Base-by-base conservation (phyloP, 1,284 basidiomycete species). In the Leucoagaricus sp. region DNA sequence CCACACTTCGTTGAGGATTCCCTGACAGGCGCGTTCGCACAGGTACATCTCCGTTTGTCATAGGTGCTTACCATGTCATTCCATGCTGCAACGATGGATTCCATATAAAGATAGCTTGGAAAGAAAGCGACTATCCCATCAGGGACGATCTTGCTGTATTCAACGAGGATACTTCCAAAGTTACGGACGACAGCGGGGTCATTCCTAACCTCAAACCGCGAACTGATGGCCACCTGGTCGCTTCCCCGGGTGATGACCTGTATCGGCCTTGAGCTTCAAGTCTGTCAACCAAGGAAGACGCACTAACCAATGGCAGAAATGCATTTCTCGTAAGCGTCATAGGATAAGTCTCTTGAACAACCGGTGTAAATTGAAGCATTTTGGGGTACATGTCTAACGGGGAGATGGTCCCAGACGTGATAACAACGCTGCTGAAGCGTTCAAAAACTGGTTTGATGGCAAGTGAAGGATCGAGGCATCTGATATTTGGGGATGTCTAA, bases 41-140 rank as follows among this genome's bases (percentile, higher is more conserved):
- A 15, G 3, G 36, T 19, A 19, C 6, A 21, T 40, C 38, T 49
- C 26, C 21, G 19, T 23, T 48, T 26, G 41, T 47, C 23, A 38
- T 33, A 48, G 29, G 44, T 42, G 66, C 86, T 61, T 66, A 94
- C 94, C 97, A 99, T 99, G 71, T 99, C 97, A 71, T 98, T 98
- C 97, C 97, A 99, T 12, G 97, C 97, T 2, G 95, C 94, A 19
- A 99, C 97, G 62, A 99, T 99, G 33, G 93, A 96, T 75, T 99
- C 97, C 97, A 99, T 99, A 75, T 99, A 99, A 25, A 99, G 85
- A 75, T 99, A 99, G 70, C 93, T 96, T 15, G 97, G 97, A 75
- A 99, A 99, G 83, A 99, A 99, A 7, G 96, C 96, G 31, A 98
- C 97, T 60, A 99, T 93, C n/a, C 97, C 97, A 72, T 99, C 97